Conservation (phyloP, 2,329 filamentous ascomycete species). For the Alternaria infectoria region DNA sequence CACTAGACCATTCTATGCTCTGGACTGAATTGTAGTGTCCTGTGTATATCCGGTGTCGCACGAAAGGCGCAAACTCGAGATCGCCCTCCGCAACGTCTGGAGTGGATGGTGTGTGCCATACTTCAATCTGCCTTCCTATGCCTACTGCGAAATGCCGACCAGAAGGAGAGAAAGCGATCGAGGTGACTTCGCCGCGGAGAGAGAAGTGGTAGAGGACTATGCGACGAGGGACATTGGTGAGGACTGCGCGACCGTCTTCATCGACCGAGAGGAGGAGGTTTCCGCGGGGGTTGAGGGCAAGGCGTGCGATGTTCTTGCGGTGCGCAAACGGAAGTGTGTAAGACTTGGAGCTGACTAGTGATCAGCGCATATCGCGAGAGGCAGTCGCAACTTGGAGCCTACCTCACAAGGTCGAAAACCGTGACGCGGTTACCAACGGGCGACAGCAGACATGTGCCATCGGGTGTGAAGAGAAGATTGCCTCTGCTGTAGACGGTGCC, state of each 20-base stretch:
- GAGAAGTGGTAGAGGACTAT: constrained; percentile 93
- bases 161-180: constrained; percentile 88
- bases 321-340: constrained; percentile 89
- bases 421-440: constrained; percentile 96
- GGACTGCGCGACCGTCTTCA: constrained; percentile 89
- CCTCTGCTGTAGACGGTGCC: constrained; percentile 98
- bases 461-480: constrained; percentile 93
- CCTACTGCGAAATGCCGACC: constrained; percentile 90
- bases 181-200: constrained; percentile 82
- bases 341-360: constrained; percentile 74
- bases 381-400: constrained; percentile 40
- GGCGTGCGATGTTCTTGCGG: constrained; percentile 86
- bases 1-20: constrained; percentile 92
- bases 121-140: constrained; percentile 84
- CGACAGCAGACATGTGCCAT: constrained; percentile 94
- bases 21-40: constrained; percentile 89
- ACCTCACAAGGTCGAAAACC: constrained; percentile 96
- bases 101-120: constrained; percentile 94
- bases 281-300: constrained; percentile 87
- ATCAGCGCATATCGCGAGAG: constrained; percentile 2
- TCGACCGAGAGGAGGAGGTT: constrained; percentile 93
- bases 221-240: constrained; percentile 86
- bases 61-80: constrained; percentile 93
- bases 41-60: constrained; percentile 82
- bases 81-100: constrained; percentile 83